These are phyloP conservation scores for Ajuga reptans DNA, from an alignment of 305 asterid species.

Conservation along the genomic window DNA sequence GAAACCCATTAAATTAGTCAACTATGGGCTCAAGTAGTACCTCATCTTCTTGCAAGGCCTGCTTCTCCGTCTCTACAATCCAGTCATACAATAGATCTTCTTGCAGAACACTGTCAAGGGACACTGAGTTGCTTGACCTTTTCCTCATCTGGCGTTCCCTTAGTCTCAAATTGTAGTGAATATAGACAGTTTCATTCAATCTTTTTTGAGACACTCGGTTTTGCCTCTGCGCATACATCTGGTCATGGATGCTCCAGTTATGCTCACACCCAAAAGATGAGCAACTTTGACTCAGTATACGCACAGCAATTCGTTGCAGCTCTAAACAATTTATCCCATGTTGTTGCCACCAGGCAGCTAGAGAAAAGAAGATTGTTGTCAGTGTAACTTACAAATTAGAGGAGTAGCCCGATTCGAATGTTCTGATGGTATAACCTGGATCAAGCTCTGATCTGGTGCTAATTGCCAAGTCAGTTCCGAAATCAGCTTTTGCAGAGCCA, in stretches of 20 bases:
- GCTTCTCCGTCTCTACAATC: conserved; percentile 71
- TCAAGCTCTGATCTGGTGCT: conserved; percentile 84
- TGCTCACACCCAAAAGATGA: conserved; percentile 84
- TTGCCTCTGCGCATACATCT: conserved; percentile 53
- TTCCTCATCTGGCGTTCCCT: conserved; percentile 79
- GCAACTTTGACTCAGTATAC: conserved; percentile 86
- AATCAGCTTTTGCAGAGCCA: conserved; percentile 86
- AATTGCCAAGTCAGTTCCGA: conserved; percentile 91
- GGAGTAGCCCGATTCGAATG: conserved; percentile 12
- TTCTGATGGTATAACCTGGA: conserved; percentile 58
- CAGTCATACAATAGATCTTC: conserved; percentile 67
- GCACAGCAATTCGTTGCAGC: conserved; percentile 81
- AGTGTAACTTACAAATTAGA: conserved; percentile 23
- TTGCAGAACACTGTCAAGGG: conserved; percentile 56
- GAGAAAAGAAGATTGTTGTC: conserved; percentile 23
- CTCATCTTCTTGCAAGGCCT: conserved; percentile 69
- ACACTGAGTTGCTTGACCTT: conserved; percentile 41
- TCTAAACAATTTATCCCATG: conserved; percentile 90
- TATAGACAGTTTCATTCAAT: conserved; percentile 55
- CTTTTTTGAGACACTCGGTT: conserved; percentile 64
- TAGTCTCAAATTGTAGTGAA: conserved; percentile 83
- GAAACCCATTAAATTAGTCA: conserved; percentile 5
- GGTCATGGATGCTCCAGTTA: conserved; percentile 83
- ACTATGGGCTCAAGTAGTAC: conserved; percentile 31
- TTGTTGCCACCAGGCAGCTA: conserved; percentile 98